These are phyloP conservation scores for Solanum hybrid DNA, from an alignment of 305 asterid genomes.

Conservation along the genomic window DNA sequence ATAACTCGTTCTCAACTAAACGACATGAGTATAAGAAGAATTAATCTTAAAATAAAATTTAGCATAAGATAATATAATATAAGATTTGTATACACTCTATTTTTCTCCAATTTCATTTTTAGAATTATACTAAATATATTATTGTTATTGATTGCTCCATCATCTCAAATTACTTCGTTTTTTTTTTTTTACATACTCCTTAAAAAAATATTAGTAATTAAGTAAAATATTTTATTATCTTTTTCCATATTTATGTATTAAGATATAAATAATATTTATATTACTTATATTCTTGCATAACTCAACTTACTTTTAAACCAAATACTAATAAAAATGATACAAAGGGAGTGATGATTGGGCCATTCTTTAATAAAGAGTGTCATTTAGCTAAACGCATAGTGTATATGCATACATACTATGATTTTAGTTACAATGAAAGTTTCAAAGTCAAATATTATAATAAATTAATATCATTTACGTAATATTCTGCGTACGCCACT, in stretches of 20 bases:
- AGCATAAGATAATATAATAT: background rate
- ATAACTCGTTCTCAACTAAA: too few species aligned
- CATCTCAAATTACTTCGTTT: background rate
- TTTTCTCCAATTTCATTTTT: background rate
- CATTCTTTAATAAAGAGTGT: background rate
- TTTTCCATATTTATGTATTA: background rate
- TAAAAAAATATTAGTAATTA: too few species aligned
- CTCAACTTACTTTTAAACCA: background rate
- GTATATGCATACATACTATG: background rate
- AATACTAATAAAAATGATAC: background rate
- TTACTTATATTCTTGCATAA: background rate
- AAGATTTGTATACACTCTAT: background rate
- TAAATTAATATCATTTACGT: background rate
- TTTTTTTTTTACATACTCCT: background rate
- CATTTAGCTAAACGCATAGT: background rate
- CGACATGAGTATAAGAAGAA: background rate
- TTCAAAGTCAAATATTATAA: background rate
- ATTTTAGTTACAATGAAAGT: background rate
- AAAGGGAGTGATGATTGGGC: background rate
- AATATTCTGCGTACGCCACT: background rate
- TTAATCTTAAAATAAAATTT: background rate
- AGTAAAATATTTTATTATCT: background rate
- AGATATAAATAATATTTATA: background rate
- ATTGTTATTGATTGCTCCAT: background rate
- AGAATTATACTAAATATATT: background rate